These are phyloP conservation scores for Penicillium olsonii DNA, from an alignment of 2,329 filamentous ascomycete genomes.

Conservation along the genomic window DNA sequence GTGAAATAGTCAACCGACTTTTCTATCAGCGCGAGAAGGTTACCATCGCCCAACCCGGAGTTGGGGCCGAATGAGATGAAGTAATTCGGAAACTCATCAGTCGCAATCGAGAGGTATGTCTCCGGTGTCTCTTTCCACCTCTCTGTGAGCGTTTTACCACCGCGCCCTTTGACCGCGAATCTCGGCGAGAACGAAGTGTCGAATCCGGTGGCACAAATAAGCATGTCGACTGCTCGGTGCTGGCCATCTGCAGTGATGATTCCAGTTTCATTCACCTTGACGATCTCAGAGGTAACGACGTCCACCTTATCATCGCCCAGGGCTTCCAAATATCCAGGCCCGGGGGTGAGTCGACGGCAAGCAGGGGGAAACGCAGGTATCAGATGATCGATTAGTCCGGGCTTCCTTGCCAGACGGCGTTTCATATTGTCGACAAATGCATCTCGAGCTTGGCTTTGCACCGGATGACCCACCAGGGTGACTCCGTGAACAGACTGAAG, in stretches of 20 bases:
- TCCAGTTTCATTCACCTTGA: constrained; percentile 34
- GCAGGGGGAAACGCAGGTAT: constrained; percentile 44
- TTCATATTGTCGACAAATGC: constrained; percentile 36
- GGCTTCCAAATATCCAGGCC: constrained; percentile 59
- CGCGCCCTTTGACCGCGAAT: constrained; percentile 36
- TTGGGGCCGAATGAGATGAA: constrained; percentile 39
- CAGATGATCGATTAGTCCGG: constrained; percentile 37
- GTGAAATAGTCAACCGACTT: constrained; percentile 37
- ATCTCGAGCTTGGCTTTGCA: constrained; percentile 26
- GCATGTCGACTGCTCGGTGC: constrained; percentile 35
- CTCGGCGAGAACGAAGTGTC: constrained; percentile 38
- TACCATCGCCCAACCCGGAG: constrained; percentile 35
- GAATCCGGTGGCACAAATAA: constrained; percentile 43
- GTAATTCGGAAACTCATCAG: constrained; percentile 38
- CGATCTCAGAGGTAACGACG: constrained; percentile 59
- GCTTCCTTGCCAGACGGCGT: constrained; percentile 35
- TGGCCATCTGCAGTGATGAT: constrained; percentile 38
- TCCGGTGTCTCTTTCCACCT: constrained; percentile 36
- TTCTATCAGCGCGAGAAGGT: constrained; percentile 37
- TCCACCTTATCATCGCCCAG: constrained; percentile 62
- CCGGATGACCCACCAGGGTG: constrained; percentile 30
- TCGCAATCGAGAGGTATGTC: constrained; percentile 38
- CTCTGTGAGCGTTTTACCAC: constrained; percentile 28
- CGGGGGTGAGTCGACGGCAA: constrained; percentile 49
- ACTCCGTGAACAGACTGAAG: constrained; percentile 35